Evolutionary conservation across 495 filamentous ascomycete species (phyloP), one percentile per base, ranked within the genome.

Genomic region (Trichoderma asperelloides): DNA sequence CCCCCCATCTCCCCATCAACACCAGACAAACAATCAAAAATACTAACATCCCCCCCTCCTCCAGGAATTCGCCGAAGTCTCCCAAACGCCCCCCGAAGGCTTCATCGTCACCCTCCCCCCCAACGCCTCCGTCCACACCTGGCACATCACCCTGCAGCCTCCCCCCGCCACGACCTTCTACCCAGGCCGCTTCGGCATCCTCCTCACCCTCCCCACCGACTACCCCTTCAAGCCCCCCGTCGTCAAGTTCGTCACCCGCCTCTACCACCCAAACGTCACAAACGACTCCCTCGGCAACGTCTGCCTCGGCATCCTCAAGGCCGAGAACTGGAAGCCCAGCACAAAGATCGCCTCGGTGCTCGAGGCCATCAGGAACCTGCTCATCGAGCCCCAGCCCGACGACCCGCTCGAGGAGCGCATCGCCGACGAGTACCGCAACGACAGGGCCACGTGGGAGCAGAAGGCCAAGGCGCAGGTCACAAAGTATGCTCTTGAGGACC

Each of bases 221-320:
- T 98, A 98, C 81, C 95, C 95, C 12, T 98, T 98, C 87, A 96
- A 96, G 73, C 88, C 95, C 5, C 96, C 96, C 0, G 82, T 81
- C 41, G 84, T 98, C 69, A 88, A 81, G 71, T 98, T 98, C 86
- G 83, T 85, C 64, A 98, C 95, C 47, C 96, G 95, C 74, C 92
- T 98, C 79, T 98, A 96, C 82, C 95, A 98, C 83, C 96, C 96
- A 16, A 98, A 98, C 79, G 87, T 98, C 60, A 93, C 91, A 74
- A 97, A 97, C 82, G 96, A 98, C 77, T 88, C 88, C 70, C 62
- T 89, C 67, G 95, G 95, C 11, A 86, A 82, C 73, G 96, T 98
- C 90, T 98, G 95, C 77, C 84, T 98, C 41, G 90, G 88, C 12
- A 87, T 96, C 78, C 85, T 98, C 69, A 89, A 93, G 67, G 71